A percentile compares a stretch with the other conserved stretches of the same genome.
Evolutionary conservation across 345 rosid genomes (phyloP).

Genomic region (Firmiana major): DNA sequence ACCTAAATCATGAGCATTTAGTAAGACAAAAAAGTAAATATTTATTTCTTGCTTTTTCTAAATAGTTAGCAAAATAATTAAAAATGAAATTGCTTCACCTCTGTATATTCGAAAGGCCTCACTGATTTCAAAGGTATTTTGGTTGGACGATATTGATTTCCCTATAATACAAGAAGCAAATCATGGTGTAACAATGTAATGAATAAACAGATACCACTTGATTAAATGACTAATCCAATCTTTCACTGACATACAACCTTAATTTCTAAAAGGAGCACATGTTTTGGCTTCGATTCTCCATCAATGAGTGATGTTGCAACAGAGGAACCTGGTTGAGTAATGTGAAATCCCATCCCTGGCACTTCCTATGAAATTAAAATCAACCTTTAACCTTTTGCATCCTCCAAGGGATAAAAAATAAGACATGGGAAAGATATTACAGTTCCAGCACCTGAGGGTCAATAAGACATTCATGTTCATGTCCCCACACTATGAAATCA

Average conservation of each 20-base stretch:
- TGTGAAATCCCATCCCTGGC: conserved; percentile 97
- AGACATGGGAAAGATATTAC: neutral
- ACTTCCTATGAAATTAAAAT: conserved; percentile 74
- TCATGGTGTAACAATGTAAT: conserved; percentile 5
- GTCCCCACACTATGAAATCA: conserved; percentile 97
- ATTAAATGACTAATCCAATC: conserved; percentile 13
- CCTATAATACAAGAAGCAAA: conserved; percentile 50
- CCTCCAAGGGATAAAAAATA: neutral
- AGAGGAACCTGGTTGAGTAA: conserved; percentile 99
- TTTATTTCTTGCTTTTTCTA: neutral
- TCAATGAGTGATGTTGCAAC: conserved; percentile 96
- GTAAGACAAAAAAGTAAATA: conserved; percentile 22
- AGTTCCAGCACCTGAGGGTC: conserved; percentile 75
- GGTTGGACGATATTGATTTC: conserved; percentile 95
- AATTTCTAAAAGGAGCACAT: conserved; percentile 93
- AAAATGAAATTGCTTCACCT: conserved; percentile 39
- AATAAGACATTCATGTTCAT: conserved; percentile 93
- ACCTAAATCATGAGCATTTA: conserved; percentile 48
- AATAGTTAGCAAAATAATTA: conserved; percentile 9
- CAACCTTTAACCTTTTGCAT: conserved; percentile 27
- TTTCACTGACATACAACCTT: conserved; percentile 50
- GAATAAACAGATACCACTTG: conserved; percentile 7
- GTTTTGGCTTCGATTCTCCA: conserved; percentile 98
- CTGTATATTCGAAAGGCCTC: conserved; percentile 89
- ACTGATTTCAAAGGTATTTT: conserved; percentile 95